Evolutionary conservation across 768 basidiomycete genomes (phyloP).

Genomic region (Leccinum subtestaceum): DNA sequence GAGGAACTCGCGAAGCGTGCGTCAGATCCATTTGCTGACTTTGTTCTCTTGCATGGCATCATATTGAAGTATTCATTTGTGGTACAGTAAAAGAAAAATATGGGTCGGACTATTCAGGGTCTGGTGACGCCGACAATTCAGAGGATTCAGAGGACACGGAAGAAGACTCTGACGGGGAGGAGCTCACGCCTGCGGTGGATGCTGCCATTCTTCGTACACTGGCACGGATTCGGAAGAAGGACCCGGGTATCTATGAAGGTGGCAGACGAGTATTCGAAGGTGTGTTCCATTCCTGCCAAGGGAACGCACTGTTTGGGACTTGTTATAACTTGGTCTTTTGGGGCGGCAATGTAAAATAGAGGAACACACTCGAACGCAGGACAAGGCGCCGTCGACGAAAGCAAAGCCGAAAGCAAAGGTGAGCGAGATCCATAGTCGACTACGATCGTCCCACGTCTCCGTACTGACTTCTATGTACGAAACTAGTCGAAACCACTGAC

Average conservation of each 20-base stretch:
- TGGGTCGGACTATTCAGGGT: conserved; percentile 61
- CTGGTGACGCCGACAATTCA: conserved; percentile 33
- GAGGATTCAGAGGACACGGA: conserved; percentile 72
- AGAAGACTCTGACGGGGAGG: conserved; percentile 94
- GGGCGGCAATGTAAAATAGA: conserved; percentile 39
- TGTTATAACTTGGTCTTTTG: neutral
- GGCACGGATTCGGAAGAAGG: conserved; percentile 75
- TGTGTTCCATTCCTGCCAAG: conserved; percentile 26
- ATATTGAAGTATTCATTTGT: neutral
- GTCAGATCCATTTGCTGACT: conserved; percentile 25
- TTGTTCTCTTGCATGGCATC: neutral
- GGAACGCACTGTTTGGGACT: neutral
- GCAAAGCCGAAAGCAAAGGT: conserved; percentile 52
- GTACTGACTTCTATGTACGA: conserved; percentile 1
- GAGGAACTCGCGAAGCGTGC: conserved; percentile 78
- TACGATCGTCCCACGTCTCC: neutral
- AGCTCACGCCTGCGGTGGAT: conserved; percentile 90
- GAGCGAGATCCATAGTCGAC: conserved; percentile 2
- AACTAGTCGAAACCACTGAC: conserved; percentile 67
- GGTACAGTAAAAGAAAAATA: conserved; percentile 80
- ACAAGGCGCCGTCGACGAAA: conserved; percentile 23
- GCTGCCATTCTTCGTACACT: conserved; percentile 92
- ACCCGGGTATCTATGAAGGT: conserved; percentile 80
- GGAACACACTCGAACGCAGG: conserved; percentile 52
- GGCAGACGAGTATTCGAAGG: conserved; percentile 77